Evolutionary conservation across 352 stramenopile genomes (phyloP).

Genomic region (Achlya hypogyna): DNA sequence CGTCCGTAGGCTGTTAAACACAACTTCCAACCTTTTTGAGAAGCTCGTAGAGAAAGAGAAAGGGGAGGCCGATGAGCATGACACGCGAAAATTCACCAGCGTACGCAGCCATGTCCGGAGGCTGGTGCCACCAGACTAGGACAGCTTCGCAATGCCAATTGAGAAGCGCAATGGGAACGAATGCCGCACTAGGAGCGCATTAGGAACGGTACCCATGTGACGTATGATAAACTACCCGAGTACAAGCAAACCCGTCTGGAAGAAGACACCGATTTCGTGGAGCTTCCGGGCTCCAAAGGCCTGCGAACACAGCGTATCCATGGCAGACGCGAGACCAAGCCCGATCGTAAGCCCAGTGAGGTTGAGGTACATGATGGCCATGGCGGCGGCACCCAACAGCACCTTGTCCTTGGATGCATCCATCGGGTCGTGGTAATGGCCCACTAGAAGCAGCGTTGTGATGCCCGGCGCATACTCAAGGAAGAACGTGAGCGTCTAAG

Average conservation of each 20-base stretch:
- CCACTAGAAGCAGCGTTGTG: conserved; percentile 50
- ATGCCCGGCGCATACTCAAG: conserved; percentile 50
- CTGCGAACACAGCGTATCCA: conserved; percentile 83
- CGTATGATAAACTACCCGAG: conserved; percentile 31
- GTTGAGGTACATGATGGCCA: conserved; percentile 76
- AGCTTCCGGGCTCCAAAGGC: conserved; percentile 74
- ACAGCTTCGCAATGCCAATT: conserved; percentile 68
- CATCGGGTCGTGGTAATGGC: conserved; percentile 30
- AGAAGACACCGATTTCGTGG: conserved; percentile 76
- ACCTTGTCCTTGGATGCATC: conserved; percentile 37
- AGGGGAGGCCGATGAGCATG: conserved; percentile 67
- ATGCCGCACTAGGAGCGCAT: not conserved
- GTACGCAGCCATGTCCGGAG: conserved; percentile 44
- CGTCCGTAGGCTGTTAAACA: not conserved
- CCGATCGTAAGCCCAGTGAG: conserved; percentile 73
- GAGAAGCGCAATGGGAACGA: conserved; percentile 42
- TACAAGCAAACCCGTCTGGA: conserved; percentile 76
- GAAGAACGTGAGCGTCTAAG: conserved; percentile 46
- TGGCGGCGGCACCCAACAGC: conserved; percentile 53
- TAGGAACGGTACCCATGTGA: too few species aligned
- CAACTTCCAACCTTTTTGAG: conserved; percentile 30
- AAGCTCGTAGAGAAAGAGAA: conserved; percentile 67
- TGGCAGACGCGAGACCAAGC: conserved; percentile 73
- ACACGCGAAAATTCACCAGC: conserved; percentile 59
- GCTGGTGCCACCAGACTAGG: conserved; percentile 59